Conservation (phyloP, 352 stramenopile species). For the Phytopythium ostracodes region DNA sequence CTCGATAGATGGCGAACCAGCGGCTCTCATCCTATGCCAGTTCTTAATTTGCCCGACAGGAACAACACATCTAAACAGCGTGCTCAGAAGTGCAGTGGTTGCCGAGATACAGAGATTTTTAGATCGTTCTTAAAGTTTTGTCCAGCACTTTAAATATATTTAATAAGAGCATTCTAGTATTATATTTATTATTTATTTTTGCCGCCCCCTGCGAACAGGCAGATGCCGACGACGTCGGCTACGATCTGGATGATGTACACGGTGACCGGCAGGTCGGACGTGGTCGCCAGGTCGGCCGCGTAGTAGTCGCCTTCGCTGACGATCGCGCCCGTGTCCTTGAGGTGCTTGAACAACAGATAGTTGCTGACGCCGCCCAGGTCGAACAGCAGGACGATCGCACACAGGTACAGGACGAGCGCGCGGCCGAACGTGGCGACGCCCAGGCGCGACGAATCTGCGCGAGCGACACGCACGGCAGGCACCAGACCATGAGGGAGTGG, state of each 20-base stretch:
- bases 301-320: conserved; percentile 1
- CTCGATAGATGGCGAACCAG: no score
- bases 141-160: no score
- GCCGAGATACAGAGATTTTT: no score
- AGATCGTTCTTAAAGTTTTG: no score
- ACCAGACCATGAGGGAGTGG: conserved; percentile 21
- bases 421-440: conserved; percentile 14
- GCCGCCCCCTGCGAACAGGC: no score
- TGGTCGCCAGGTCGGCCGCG: conserved; percentile 11
- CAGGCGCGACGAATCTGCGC: conserved; percentile 33
- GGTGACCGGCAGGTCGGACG: conserved; percentile 22
- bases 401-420: conserved; percentile 12
- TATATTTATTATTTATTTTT: no score
- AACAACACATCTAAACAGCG: no score
- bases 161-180: no score
- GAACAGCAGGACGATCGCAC: conserved; percentile 8
- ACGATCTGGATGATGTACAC: conserved; percentile 19
- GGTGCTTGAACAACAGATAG: conserved; percentile 10
- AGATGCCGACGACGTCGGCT: conserved; percentile 7
- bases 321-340: background rate
- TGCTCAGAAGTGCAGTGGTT: no score
- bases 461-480: conserved; percentile 26
- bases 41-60: no score
- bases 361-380: conserved; percentile 6
- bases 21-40: no score